These are phyloP conservation scores for Chlamydomonas asymmetrica DNA, from an alignment of 139 green algal genomes.

Conservation along the genomic window DNA sequence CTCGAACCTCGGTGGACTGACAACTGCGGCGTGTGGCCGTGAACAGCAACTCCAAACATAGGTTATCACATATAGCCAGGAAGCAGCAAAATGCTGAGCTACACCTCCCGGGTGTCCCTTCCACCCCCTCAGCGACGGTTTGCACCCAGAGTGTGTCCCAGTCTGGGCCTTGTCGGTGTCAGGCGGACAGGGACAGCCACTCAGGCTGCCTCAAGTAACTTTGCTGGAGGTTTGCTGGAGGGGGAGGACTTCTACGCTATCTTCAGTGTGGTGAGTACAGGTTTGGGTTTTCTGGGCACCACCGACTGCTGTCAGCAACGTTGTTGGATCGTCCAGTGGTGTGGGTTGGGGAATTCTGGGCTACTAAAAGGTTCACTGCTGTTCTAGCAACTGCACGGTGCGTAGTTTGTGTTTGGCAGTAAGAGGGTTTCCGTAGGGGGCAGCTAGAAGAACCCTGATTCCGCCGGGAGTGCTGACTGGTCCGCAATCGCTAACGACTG, in stretches of 20 bases:
- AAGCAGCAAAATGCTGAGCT: no score
- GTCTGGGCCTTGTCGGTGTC: no score
- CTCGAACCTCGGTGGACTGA: no score
- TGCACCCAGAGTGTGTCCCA: no score
- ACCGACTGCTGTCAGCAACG: neutral
- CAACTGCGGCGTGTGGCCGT: no score
- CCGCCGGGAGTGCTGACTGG: no score
- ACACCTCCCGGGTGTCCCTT: no score
- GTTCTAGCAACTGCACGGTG: neutral
- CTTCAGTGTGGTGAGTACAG: slow-evolving; percentile 35
- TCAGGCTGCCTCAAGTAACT: no score
- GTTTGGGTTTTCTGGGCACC: neutral
- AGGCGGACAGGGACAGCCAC: no score
- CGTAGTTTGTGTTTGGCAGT: neutral
- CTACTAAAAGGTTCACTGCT: neutral
- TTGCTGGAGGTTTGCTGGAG: neutral
- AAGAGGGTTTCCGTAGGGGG: neutral
- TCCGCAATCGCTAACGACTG: neutral
- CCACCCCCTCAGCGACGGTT: no score
- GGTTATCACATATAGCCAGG: no score
- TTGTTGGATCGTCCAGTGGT: neutral
- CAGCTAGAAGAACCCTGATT: neutral
- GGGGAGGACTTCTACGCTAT: slow-evolving; percentile 53
- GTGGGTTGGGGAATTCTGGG: neutral
- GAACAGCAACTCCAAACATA: no score